phyloP scores from a whole-genome alignment of 805 yeast species.

The Metschnikowia vanudenii region DNA sequence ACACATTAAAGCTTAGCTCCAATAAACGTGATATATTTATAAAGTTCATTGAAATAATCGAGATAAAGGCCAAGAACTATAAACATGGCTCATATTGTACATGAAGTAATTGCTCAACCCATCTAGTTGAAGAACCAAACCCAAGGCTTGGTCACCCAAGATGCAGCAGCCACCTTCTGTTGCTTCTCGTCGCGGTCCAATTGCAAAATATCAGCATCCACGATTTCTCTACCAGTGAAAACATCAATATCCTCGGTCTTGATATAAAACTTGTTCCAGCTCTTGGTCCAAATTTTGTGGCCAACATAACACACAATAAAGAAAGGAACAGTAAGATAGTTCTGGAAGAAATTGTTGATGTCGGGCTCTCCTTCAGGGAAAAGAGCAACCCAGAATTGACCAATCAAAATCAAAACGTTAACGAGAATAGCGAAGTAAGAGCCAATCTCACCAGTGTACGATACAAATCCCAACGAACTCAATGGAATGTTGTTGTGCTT shows the following conservation, averaged over 20 bases:
- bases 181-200: constrained; percentile 25
- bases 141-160: constrained; percentile 17
- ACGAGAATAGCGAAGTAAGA: constrained; percentile 33
- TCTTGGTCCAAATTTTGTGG: constrained; percentile 24
- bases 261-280: constrained; percentile 24
- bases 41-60: too few species aligned
- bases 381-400: constrained; percentile 46
- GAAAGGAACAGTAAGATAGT: constrained; percentile 28
- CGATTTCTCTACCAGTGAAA: constrained; percentile 21
- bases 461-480: constrained; percentile 25
- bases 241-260: constrained; percentile 24
- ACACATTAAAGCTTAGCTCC: too few species aligned
- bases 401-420: constrained; percentile 36
- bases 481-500: constrained; percentile 23
- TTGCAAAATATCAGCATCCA: constrained; percentile 25
- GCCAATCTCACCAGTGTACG: constrained; percentile 42
- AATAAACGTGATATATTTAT: too few species aligned
- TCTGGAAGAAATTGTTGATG: constrained; percentile 29
- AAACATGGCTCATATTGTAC: too few species aligned
- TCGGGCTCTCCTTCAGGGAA: constrained; percentile 31
- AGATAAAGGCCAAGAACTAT: too few species aligned
- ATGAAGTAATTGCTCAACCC: too few species aligned
- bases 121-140: constrained; percentile 21
- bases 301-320: constrained; percentile 23
- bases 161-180: constrained; percentile 17